A percentile compares a stretch with the other conserved stretches of the same genome.
These are phyloP conservation scores for Phytophthora colocasiae DNA, from an alignment of 352 stramenopile species.

Conservation along the genomic window DNA sequence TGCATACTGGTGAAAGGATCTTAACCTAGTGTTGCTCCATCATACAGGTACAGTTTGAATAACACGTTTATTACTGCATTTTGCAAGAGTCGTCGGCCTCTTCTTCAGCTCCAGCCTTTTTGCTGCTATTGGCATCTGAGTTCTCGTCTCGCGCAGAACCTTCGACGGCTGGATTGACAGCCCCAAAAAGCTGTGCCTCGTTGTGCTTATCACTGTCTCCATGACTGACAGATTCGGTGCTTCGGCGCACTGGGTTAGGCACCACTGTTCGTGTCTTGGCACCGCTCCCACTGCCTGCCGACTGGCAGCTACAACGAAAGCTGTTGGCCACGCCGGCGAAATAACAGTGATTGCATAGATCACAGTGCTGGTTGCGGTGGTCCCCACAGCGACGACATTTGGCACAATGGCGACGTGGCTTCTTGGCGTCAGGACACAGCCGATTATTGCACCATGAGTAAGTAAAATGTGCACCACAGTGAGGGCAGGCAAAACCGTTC, in stretches of 20 bases:
- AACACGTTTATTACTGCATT: conserved; percentile 52
- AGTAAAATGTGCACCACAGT: conserved; percentile 66
- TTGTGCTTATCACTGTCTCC: conserved; percentile 20
- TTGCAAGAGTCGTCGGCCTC: conserved; percentile 72
- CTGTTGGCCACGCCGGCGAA: conserved; percentile 88
- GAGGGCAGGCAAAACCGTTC: conserved; percentile 64
- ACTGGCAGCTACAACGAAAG: conserved; percentile 82
- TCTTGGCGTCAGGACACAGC: conserved; percentile 78
- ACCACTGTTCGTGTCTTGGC: conserved; percentile 59
- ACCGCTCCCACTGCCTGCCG: conserved; percentile 35
- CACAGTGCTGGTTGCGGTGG: conserved; percentile 84
- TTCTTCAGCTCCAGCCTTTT: conserved; percentile 39
- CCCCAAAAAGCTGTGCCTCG: conserved; percentile 16
- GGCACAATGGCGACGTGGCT: conserved; percentile 78
- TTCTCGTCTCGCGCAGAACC: conserved; percentile 40
- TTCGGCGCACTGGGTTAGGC: conserved; percentile 43
- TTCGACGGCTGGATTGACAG: conserved; percentile 19
- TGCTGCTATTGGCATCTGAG: conserved; percentile 31
- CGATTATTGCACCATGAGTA: conserved; percentile 87
- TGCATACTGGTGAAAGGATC: not conserved
- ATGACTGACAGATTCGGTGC: conserved; percentile 18
- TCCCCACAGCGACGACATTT: conserved; percentile 83
- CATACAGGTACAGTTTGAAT: not conserved
- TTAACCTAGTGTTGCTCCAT: not conserved
- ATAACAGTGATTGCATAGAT: conserved; percentile 86